A percentile compares a stretch with the other conserved stretches of the same genome.
phyloP scores from a whole-genome alignment of 345 rosid genomes.

The Crucihimalaya himalaica region DNA sequence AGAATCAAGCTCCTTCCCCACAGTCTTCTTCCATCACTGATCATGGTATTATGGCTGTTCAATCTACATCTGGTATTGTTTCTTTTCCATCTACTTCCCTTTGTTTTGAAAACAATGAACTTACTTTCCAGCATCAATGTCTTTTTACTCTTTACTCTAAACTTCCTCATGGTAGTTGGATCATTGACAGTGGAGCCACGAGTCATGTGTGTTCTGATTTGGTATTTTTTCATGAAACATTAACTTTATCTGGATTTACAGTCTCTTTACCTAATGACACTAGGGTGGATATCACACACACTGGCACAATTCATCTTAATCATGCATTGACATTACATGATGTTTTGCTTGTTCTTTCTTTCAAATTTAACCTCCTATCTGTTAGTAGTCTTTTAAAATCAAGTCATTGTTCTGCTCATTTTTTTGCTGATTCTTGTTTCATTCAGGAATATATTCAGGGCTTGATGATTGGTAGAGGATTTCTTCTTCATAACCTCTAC shows the following conservation, averaged over 20 bases:
- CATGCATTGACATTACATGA: not conserved
- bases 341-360: not conserved
- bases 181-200: not conserved
- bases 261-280: not conserved
- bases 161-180: not conserved
- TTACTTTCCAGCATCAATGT: not conserved
- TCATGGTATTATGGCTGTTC: not conserved
- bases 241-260: no score
- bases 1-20: not conserved
- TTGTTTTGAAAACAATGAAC: not conserved
- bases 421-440: not conserved
- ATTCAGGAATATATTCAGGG: not conserved
- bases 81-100: not conserved
- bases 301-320: not conserved
- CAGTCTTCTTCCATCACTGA: accelerated
- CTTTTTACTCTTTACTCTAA: accelerated
- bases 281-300: not conserved
- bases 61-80: not conserved
- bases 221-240: no score
- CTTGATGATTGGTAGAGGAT: not conserved
- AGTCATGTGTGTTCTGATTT: not conserved
- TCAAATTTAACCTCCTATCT: not conserved
- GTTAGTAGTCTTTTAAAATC: not conserved
- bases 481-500: not conserved
- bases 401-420: not conserved